These are phyloP conservation scores for Ophidiomyces ophidiicola DNA, from an alignment of 2,329 filamentous ascomycete species.

Conservation along the genomic window DNA sequence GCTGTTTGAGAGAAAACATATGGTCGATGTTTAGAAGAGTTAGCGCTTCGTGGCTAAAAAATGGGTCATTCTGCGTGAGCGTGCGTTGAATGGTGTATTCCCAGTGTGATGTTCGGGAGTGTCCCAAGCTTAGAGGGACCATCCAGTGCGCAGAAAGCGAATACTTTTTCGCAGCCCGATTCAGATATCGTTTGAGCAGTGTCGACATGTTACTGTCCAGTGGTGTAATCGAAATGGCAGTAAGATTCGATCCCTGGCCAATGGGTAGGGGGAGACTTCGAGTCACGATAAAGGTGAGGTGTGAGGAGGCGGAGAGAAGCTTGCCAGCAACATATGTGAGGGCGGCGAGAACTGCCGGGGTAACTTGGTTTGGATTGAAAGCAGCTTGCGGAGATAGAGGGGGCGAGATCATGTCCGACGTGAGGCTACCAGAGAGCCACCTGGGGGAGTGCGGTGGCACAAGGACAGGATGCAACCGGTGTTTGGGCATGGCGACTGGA, in stretches of 20 bases:
- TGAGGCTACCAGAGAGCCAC: constrained; percentile 16
- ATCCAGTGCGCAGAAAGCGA: constrained; percentile 30
- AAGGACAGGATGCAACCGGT: background rate
- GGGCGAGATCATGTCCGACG: constrained; percentile 32
- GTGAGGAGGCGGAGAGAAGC: constrained; percentile 29
- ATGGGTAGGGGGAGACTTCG: constrained; percentile 31
- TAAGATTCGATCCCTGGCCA: constrained; percentile 28
- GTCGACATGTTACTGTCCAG: constrained; percentile 24
- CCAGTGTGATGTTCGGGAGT: constrained; percentile 6
- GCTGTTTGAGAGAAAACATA: constrained; percentile 35
- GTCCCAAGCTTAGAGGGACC: constrained; percentile 19
- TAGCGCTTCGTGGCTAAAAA: constrained; percentile 35
- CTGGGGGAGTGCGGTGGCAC: background rate
- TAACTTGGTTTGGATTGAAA: constrained; percentile 24
- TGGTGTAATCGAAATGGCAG: constrained; percentile 27
- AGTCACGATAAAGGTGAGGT: constrained; percentile 32
- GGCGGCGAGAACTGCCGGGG: constrained; percentile 28
- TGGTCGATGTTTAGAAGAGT: constrained; percentile 35
- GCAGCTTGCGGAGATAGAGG: constrained; percentile 31
- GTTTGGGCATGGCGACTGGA: background rate
- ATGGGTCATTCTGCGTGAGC: constrained; percentile 34
- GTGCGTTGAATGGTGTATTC: constrained; percentile 34
- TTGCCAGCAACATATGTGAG: constrained; percentile 33
- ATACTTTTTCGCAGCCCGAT: constrained; percentile 29
- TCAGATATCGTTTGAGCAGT: constrained; percentile 25